Base-by-base conservation (phyloP, 2,329 filamentous ascomycete species). In the Zalaria obscura region DNA sequence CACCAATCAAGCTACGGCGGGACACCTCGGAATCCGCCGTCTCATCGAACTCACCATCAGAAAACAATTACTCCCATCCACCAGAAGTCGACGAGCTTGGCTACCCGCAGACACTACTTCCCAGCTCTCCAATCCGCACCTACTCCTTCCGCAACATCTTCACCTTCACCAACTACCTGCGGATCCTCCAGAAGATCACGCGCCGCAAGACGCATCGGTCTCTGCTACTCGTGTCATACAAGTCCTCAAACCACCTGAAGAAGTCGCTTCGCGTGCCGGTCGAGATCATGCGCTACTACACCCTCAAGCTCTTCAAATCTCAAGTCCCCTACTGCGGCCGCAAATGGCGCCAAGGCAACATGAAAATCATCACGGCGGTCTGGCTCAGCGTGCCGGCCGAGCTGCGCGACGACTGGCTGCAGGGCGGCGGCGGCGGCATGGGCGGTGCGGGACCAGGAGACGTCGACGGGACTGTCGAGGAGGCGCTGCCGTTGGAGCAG, bases 311-410 rank as follows among this genome's bases (percentile, higher is more conserved):
- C 0, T 96, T 96, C 78, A 98, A 98, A 63, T 91, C 87, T 46
- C 91, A 98, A 62, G 91, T 98, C 4, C 91, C 91, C 1, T 98
- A 94, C 68, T 96, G 89, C 61, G 89, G 91, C 25, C 80, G 91
- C 35, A 98, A 98, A 66, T 98, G 91, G 91, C 80, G 91, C 9
- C 91, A 96, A 65, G 80, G 79, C 52, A 96, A 98, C 62, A 98
- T 98, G 91, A 83, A 89, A 42, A 88, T 96, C 55, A 98, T 98
- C 56, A 98, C 91, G 0, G 87, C 88, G 3, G 85, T 98, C 1
- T 98, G 95, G 61, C 70, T 98, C 38, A 85, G 94, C 63, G 94
- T 89, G 56, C 75, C 87, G 5, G 89, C 89, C 0, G 89, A 96
- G 59, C 70, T 98, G 36, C 75, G 89, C 27, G 91, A 98, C 56